Percentiles rank a stretch among this genome's conserved stretches.
Evolutionary conservation across 495 filamentous ascomycete genomes (phyloP).

Genomic region (Pseudotulostoma volvatum): DNA sequence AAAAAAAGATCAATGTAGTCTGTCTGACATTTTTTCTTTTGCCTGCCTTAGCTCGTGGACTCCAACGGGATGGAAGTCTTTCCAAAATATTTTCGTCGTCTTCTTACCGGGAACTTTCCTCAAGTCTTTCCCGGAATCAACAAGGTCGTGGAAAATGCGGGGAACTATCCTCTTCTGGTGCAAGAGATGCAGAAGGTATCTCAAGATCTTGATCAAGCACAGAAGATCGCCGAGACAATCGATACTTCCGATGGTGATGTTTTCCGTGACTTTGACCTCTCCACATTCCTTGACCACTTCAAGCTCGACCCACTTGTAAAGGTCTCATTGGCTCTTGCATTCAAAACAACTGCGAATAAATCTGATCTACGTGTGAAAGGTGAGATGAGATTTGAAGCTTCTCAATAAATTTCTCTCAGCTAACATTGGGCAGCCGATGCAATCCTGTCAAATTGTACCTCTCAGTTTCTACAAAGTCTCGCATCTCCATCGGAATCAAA

Average conservation of each 20-base stretch:
- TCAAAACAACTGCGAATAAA: slow-evolving; percentile 61
- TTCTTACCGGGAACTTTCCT: slow-evolving; percentile 67
- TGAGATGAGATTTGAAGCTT: slow-evolving; percentile 22
- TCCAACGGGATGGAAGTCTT: slow-evolving; percentile 96
- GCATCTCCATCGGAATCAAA: slow-evolving; percentile 38
- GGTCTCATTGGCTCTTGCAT: slow-evolving; percentile 74
- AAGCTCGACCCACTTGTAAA: slow-evolving; percentile 76
- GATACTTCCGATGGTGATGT: slow-evolving; percentile 75
- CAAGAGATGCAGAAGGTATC: slow-evolving; percentile 74
- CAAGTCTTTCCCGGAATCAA: slow-evolving; percentile 68
- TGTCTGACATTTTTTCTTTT: neutral
- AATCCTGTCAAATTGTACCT: slow-evolving; percentile 58
- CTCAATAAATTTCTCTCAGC: slow-evolving; percentile 10
- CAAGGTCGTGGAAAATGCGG: slow-evolving; percentile 52
- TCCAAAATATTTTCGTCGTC: slow-evolving; percentile 76
- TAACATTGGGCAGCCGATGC: slow-evolving; percentile 48
- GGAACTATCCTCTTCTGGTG: slow-evolving; percentile 66
- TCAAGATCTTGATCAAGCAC: slow-evolving; percentile 61
- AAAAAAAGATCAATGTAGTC: too few species aligned
- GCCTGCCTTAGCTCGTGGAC: slow-evolving; percentile 55
- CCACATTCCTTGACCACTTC: slow-evolving; percentile 86
- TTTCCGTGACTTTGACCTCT: slow-evolving; percentile 85
- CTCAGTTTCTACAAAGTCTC: slow-evolving; percentile 56
- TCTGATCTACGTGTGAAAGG: slow-evolving; percentile 79
- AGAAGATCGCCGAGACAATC: slow-evolving; percentile 83